phyloP scores from a whole-genome alignment of 1,139 yeast genomes.

The Geotrichum citri-aurantii region DNA sequence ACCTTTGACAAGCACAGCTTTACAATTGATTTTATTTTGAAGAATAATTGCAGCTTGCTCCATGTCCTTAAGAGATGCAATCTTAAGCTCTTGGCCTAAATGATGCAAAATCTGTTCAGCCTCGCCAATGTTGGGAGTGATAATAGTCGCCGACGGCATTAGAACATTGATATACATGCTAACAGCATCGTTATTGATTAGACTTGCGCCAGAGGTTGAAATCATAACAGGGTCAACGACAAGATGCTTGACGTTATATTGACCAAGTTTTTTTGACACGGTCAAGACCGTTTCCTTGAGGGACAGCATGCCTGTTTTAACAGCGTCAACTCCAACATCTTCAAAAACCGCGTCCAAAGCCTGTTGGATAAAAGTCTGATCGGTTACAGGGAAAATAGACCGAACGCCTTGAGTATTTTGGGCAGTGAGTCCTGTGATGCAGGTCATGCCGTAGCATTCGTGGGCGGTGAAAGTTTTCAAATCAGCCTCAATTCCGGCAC shows the following conservation, averaged over 20 bases:
- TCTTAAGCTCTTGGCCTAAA: constrained; percentile 11
- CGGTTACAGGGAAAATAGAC: constrained; percentile 43
- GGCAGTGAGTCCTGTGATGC: constrained; percentile 77
- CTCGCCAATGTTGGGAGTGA: constrained; percentile 76
- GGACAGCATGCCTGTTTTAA: constrained; percentile 78
- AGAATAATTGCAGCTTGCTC: constrained; percentile 43
- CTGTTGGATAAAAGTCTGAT: constrained; percentile 39
- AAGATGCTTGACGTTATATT: constrained; percentile 34
- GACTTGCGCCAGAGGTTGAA: constrained; percentile 64
- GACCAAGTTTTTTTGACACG: constrained; percentile 33
- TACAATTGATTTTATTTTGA: constrained; percentile 38
- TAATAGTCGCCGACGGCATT: constrained; percentile 50
- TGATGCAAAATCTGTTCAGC: constrained; percentile 36
- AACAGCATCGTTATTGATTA: constrained; percentile 49
- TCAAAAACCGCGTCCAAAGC: constrained; percentile 51
- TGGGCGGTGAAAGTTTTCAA: constrained; percentile 76
- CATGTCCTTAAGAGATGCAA: constrained; percentile 37
- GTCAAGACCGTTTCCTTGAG: constrained; percentile 50
- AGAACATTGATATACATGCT: constrained; percentile 43
- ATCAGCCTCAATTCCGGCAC: constrained; percentile 95
- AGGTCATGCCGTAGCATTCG: constrained; percentile 72
- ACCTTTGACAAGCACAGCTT: constrained; percentile 68
- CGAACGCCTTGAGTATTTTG: constrained; percentile 62
- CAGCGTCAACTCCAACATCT: constrained; percentile 62
- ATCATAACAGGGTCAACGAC: constrained; percentile 83